These are phyloP conservation scores for Kentomonas sorsogonicus DNA, from an alignment of 208 protist genomes.

Conservation along the genomic window DNA sequence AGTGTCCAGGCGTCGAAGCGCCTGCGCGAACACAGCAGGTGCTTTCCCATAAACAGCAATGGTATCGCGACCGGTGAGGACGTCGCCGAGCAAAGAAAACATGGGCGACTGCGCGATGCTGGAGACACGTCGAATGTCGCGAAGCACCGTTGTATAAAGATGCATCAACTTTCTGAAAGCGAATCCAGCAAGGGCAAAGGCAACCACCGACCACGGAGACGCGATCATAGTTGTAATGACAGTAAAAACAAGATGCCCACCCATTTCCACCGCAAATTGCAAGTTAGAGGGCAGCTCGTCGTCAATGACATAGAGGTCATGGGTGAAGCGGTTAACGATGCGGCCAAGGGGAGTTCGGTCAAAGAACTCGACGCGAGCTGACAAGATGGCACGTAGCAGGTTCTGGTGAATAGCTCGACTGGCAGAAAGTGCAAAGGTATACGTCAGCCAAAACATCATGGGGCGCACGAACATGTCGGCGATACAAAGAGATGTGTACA, in stretches of 20 bases:
- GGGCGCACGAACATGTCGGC: constrained; percentile 28
- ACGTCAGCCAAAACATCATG: constrained; percentile 25
- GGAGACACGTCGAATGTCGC: constrained; percentile 87
- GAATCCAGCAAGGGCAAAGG: constrained; percentile 60
- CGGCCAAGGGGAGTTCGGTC: constrained; percentile 93
- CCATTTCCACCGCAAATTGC: too few species aligned
- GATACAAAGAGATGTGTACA: constrained; percentile 33
- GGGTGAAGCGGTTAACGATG: constrained; percentile 93
- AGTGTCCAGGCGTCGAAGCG: constrained; percentile 38
- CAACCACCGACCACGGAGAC: constrained; percentile 39
- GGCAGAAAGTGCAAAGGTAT: constrained; percentile 26
- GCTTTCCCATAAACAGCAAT: constrained; percentile 73
- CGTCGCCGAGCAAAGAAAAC: constrained; percentile 89
- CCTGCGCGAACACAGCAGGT: constrained; percentile 21
- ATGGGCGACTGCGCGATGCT: constrained; percentile 90
- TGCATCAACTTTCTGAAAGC: constrained; percentile 83
- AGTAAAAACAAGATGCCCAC: too few species aligned
- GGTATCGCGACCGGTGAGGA: constrained; percentile 73
- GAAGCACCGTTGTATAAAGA: constrained; percentile 74
- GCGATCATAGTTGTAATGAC: constrained; percentile 38
- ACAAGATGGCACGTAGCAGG: constrained; percentile 44
- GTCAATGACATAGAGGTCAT: constrained; percentile 86
- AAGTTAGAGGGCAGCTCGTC: constrained; percentile 39
- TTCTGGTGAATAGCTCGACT: constrained; percentile 36
- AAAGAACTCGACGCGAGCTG: constrained; percentile 86